Base-by-base conservation (phyloP, 2,329 filamentous ascomycete species). In the Knoxdaviesia proteae region DNA sequence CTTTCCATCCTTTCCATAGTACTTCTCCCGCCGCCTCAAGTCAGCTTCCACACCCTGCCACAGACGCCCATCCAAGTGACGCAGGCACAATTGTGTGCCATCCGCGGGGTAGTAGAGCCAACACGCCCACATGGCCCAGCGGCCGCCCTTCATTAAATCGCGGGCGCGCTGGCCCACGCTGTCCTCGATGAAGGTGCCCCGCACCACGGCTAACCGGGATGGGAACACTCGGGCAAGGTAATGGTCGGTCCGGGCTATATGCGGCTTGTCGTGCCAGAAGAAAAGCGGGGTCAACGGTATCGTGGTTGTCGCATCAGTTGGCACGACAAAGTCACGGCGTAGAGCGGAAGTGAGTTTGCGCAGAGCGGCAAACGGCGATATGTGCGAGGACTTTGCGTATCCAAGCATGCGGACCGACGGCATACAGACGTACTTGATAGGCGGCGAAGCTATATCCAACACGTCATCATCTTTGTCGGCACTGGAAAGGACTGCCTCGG, bases 251-350 rank as follows among this genome's bases (percentile, higher is more conserved):
- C 60, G 62, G 1, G 63, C 68, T 3, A 73, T 46, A 44, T 73
- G 69, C 0, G 69, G 68, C 48, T 73, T 73, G 46, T 73, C 69
- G 44, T 72, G 68, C 69, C 69, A 73, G 49, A 72, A 70, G 54
- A 71, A 73, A 43, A 73, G 58, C 0, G 69, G 69, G 1, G 69
- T 72, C 36, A 73, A 51, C 0, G 65, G 64, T 1, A 72, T 51
- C 9, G 49, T 47, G 10, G 40, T 29, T 36, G 9, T 9, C 11
- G 8, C 3, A 9, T 36, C 11, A 9, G 8, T 11, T 11, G 32
- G n/a, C n/a, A 42, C 31, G 7, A 41, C 20, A 20, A 39, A 5
- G 39, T 44, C 38, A 34, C 39, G 2, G 35, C 40, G 44, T 67
- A 70, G 20, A 68, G 56, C 11, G 0, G 54, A 45, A 0, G 68